phyloP scores from a whole-genome alignment of 768 basidiomycete species.

The Heimioporus sp. region DNA sequence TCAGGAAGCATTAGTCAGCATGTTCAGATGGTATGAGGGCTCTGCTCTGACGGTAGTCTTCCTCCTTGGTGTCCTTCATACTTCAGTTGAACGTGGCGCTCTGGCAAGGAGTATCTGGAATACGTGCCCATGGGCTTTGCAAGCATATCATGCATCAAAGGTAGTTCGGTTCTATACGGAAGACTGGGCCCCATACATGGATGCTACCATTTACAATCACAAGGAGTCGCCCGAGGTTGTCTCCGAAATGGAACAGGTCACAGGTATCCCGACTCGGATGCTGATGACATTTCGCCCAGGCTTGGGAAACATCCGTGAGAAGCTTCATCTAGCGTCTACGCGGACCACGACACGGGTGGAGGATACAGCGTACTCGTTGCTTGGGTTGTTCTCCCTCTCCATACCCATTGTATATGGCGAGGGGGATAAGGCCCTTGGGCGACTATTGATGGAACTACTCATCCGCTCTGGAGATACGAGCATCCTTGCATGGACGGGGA shows the following conservation, averaged over 20 bases:
- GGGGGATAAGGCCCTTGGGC: constrained; percentile 2
- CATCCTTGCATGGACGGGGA: constrained; percentile 11
- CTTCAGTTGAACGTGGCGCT: neutral
- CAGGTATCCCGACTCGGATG: neutral
- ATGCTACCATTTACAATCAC: too few species aligned
- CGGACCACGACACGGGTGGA: constrained; percentile 7
- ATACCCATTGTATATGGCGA: constrained; percentile 10
- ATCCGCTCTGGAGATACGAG: constrained; percentile 2
- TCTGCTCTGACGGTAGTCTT: constrained; percentile 2
- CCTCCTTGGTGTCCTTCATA: neutral
- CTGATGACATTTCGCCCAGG: constrained; percentile 6
- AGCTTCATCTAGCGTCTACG: constrained; percentile 8
- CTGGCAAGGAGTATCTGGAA: constrained; percentile 5
- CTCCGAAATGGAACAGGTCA: constrained; percentile 5
- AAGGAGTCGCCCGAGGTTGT: constrained; percentile 1
- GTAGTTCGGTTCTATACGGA: too few species aligned
- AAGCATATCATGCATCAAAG: constrained; percentile 10
- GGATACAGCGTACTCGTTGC: constrained; percentile 12
- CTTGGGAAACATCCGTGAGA: constrained; percentile 4
- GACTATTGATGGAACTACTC: constrained; percentile 6
- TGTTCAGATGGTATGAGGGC: constrained; percentile 11
- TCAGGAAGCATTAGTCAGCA: constrained; percentile 1
- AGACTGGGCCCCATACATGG: too few species aligned
- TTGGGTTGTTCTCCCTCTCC: constrained; percentile 3
- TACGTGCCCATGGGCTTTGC: constrained; percentile 4